Percentiles rank a stretch among this genome's conserved stretches.
These are phyloP conservation scores for Xylaria sp. DNA, from an alignment of 2,329 filamentous ascomycete species.

Conservation along the genomic window DNA sequence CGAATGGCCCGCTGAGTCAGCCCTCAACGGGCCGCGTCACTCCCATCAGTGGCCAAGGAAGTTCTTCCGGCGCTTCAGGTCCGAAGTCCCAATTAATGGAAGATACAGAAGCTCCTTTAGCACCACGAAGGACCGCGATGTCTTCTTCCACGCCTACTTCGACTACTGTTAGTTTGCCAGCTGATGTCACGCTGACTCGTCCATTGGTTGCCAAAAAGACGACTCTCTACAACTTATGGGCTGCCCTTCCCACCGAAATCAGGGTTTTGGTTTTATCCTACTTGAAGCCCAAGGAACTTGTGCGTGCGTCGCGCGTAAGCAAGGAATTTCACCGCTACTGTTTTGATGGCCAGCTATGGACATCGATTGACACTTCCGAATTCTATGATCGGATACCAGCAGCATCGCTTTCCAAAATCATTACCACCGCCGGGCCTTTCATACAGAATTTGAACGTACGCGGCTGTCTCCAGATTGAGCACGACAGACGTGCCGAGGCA, in stretches of 20 bases:
- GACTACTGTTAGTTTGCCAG: slow-evolving; percentile 57
- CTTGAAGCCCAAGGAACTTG: slow-evolving; percentile 72
- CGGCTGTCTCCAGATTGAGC: slow-evolving; percentile 83
- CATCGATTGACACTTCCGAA: slow-evolving; percentile 71
- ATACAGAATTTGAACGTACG: slow-evolving; percentile 84
- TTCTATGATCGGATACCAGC: slow-evolving; percentile 87
- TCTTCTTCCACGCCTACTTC: slow-evolving; percentile 35
- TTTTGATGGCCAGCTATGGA: slow-evolving; percentile 94
- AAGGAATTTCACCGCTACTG: slow-evolving; percentile 76
- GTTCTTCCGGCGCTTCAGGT: slow-evolving; percentile 37
- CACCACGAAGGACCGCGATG: slow-evolving; percentile 48
- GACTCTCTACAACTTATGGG: slow-evolving; percentile 64
- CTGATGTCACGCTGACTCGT: slow-evolving; percentile 50
- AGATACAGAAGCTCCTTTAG: slow-evolving; percentile 44
- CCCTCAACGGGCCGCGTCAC: slow-evolving; percentile 32
- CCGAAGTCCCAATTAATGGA: slow-evolving; percentile 39
- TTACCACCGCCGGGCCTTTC: slow-evolving; percentile 80
- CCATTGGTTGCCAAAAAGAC: slow-evolving; percentile 26
- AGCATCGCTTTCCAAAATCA: slow-evolving; percentile 76
- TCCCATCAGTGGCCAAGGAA: slow-evolving; percentile 34
- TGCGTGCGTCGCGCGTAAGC: slow-evolving; percentile 71
- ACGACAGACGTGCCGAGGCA: slow-evolving; percentile 70
- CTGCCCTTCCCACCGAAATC: slow-evolving; percentile 74
- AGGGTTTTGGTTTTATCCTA: slow-evolving; percentile 72
- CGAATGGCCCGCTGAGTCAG: slow-evolving; percentile 37